phyloP scores from a whole-genome alignment of 805 yeast species.

The Yueomyces sp. region DNA sequence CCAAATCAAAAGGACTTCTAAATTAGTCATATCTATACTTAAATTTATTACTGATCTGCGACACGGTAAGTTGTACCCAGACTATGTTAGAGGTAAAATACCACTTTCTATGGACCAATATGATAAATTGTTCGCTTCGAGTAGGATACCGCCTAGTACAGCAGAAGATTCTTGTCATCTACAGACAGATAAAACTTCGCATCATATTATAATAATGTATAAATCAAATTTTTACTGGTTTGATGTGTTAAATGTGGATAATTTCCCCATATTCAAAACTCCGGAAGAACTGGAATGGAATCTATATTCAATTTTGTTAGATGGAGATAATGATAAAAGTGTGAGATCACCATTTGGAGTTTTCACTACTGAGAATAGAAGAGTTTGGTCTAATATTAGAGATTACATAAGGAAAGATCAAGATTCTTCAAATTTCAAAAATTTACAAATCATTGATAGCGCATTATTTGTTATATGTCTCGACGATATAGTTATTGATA shows the following conservation, averaged over 20 bases:
- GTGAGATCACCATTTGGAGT: slow-evolving; percentile 55
- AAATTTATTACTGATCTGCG: slow-evolving; percentile 72
- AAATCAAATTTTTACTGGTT: slow-evolving; percentile 92
- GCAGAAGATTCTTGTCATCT: slow-evolving; percentile 54
- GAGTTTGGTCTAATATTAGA: slow-evolving; percentile 75
- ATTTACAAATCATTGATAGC: slow-evolving; percentile 61
- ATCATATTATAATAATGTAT: slow-evolving; percentile 70
- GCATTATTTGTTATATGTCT: slow-evolving; percentile 75
- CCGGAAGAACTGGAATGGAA: slow-evolving; percentile 67
- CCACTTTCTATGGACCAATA: slow-evolving; percentile 88
- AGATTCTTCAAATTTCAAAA: slow-evolving; percentile 49
- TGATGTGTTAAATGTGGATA: slow-evolving; percentile 66
- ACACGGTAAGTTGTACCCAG: slow-evolving; percentile 61
- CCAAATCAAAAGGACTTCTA: slow-evolving; percentile 72
- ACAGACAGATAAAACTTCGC: slow-evolving; percentile 65
- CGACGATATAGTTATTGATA: slow-evolving; percentile 49
- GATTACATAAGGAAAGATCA: slow-evolving; percentile 31
- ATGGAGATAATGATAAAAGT: slow-evolving; percentile 34
- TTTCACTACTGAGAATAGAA: slow-evolving; percentile 77
- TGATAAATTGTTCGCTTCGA: slow-evolving; percentile 71
- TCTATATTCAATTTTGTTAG: slow-evolving; percentile 62
- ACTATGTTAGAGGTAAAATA: slow-evolving; percentile 43
- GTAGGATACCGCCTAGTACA: slow-evolving; percentile 66
- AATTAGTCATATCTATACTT: slow-evolving; percentile 61
- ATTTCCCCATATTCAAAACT: slow-evolving; percentile 50